Conservation (phyloP, 1,284 basidiomycete genomes). For the Boletus hoseneyae region DNA sequence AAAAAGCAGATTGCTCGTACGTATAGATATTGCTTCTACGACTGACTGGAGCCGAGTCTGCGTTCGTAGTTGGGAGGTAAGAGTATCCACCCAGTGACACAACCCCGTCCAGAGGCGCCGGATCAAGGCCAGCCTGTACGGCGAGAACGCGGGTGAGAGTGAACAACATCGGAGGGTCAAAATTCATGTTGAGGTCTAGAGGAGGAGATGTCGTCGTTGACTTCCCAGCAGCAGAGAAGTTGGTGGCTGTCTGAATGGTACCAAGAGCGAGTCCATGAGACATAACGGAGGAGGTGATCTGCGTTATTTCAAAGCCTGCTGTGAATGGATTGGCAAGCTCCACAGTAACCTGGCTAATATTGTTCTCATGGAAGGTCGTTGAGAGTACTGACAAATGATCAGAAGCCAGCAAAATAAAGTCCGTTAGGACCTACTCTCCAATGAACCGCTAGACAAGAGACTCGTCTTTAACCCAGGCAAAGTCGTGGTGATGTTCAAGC, state of each 20-base stretch:
- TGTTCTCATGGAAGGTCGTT: constrained; percentile 62
- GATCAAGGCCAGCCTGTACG: constrained; percentile 59
- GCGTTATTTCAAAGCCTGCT: constrained; percentile 55
- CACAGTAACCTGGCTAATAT: constrained; percentile 68
- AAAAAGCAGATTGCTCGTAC: constrained; percentile 35
- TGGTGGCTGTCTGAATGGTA: constrained; percentile 54
- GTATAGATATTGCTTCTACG: constrained; percentile 51
- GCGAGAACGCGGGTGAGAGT: constrained; percentile 67
- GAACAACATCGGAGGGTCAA: constrained; percentile 70
- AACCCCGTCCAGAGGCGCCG: constrained; percentile 65
- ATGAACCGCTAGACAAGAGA: constrained; percentile 55
- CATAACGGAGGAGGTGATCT: constrained; percentile 61
- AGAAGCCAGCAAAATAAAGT: background rate
- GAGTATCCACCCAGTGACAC: constrained; percentile 68
- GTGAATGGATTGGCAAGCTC: constrained; percentile 70
- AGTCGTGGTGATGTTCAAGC: constrained; percentile 54
- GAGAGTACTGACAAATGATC: constrained; percentile 47
- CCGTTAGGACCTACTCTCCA: constrained; percentile 41
- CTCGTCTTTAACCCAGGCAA: constrained; percentile 62
- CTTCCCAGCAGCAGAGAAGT: constrained; percentile 55
- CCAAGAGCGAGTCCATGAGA: constrained; percentile 67
- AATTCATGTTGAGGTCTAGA: constrained; percentile 65
- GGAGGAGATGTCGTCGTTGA: constrained; percentile 56
- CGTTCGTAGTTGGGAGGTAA: constrained; percentile 48
- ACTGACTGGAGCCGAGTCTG: constrained; percentile 32